Base-by-base conservation (phyloP, 768 basidiomycete genomes). In the Xerocomus spinulosus region DNA sequence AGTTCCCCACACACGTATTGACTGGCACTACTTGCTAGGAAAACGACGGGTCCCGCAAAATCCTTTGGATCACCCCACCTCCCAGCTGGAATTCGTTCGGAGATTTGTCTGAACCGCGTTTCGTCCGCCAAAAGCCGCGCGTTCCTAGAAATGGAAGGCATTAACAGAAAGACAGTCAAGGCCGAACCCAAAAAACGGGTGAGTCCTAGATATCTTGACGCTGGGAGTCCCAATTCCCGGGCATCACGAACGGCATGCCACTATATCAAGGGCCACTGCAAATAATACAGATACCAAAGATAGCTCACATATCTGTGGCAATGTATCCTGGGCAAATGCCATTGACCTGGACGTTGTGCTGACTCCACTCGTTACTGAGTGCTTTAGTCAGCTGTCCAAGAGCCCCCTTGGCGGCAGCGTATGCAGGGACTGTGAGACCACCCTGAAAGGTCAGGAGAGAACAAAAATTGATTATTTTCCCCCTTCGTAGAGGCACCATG, bases 341-440 rank as follows among this genome's bases (percentile, higher is more conserved):
- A 62, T 94, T 93, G 15, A 94, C 90, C 65, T 92, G 85, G 44
- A 95, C 81, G 55, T 90, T 91, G 58, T 88, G 79, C 59, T 78
- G 76, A 51, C 87, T 86, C 92, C 93, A 96, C 66, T 95, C 93
- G 67, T 96, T 96, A 58, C 85, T 83, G 59, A 95, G 79, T 3
- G 92, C 86, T 69, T 93, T 93, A 23, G 91, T 90, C 57, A 91
- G 73, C 62, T 86, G 85, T 9, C 87, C 87, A 26, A 91, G 73
- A 17, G 88, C 90, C 47, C 91, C 91, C 65, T 94, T 95, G 9
- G 93, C 87, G 4, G 93, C 82, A 2, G 92, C 89, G 61, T 95
- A 95, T 10, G 93, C 93, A 17, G 92, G 91, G 33, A 95, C 78
- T 13, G 82, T 85, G 43, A 85, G 48, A 37, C 85, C 85, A 39